Conservation (phyloP, 225 moss, liverwort and hornwort species). For the Physcomitrellopsis africana region DNA sequence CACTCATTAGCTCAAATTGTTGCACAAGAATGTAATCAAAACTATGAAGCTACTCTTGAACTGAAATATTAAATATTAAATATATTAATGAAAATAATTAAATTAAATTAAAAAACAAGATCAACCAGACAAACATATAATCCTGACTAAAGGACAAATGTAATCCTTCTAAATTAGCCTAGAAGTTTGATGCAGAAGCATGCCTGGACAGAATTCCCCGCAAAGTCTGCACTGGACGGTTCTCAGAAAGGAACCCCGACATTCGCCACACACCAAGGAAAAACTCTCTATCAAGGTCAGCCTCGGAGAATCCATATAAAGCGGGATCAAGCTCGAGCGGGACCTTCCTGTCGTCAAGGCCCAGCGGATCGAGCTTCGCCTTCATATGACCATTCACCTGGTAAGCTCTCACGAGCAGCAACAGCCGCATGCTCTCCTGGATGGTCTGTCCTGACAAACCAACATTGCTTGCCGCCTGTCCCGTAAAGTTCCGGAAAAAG, state of each 20-base stretch:
- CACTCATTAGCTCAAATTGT: background rate
- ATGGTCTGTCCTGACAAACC: slow-evolving; percentile 61
- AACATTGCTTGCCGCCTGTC: slow-evolving; percentile 45
- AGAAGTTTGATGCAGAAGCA: background rate
- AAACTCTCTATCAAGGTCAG: slow-evolving; percentile 79
- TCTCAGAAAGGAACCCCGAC: slow-evolving; percentile 87
- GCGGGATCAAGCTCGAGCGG: slow-evolving; percentile 87
- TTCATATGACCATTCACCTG: slow-evolving; percentile 94
- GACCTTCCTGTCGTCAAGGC: slow-evolving; percentile 58
- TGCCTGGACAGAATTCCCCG: slow-evolving; percentile 61
- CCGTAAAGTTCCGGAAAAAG: slow-evolving; percentile 90
- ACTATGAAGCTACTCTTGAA: background rate
- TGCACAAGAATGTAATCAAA: background rate
- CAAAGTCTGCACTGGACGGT: slow-evolving; percentile 73
- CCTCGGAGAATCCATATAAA: slow-evolving; percentile 73
- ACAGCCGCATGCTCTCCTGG: slow-evolving; percentile 84
- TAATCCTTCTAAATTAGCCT: background rate
- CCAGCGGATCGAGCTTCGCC: slow-evolving; percentile 83
- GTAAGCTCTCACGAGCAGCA: slow-evolving; percentile 85
- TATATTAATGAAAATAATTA: no score
- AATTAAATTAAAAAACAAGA: slow-evolving; percentile 16
- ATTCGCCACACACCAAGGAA: slow-evolving; percentile 92
- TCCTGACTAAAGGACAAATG: background rate
- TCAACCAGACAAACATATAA: background rate
- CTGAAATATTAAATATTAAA: background rate